Evolutionary conservation across 2,329 filamentous ascomycete species (phyloP).

Genomic region (Pseudogymnoascus sp.): DNA sequence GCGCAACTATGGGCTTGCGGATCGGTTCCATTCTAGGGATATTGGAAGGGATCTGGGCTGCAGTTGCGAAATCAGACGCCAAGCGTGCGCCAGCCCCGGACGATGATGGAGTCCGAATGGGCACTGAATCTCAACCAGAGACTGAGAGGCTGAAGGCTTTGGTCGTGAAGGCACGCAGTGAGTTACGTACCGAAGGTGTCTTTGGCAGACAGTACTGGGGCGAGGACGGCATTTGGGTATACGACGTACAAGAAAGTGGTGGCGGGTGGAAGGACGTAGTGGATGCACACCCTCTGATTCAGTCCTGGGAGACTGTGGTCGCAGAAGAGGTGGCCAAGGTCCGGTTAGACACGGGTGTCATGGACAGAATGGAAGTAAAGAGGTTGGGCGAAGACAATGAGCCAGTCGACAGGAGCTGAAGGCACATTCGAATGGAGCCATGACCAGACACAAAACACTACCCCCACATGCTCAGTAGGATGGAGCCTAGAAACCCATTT

Average conservation of each 20-base stretch:
- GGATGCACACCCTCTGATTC: slow-evolving; percentile 57
- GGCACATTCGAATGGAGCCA: not conserved
- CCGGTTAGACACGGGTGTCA: slow-evolving; percentile 29
- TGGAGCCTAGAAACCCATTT: not conserved
- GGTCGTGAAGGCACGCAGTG: slow-evolving; percentile 44
- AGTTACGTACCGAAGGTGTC: slow-evolving; percentile 54
- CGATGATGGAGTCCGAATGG: not conserved
- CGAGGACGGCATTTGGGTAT: slow-evolving; percentile 65
- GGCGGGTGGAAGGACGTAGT: slow-evolving; percentile 48
- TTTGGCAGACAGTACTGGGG: slow-evolving; percentile 62
- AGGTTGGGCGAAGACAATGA: not conserved
- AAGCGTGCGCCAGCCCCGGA: slow-evolving; percentile 10
- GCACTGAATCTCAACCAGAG: slow-evolving; percentile 15
- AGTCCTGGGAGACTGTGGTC: slow-evolving; percentile 49
- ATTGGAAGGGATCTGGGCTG: slow-evolving; percentile 61
- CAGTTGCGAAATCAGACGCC: slow-evolving; percentile 30
- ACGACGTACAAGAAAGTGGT: slow-evolving; percentile 40
- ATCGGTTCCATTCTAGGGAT: slow-evolving; percentile 71
- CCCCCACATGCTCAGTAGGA: not conserved
- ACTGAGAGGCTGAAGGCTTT: slow-evolving; percentile 27
- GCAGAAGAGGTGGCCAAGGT: slow-evolving; percentile 35
- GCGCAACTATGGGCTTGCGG: slow-evolving; percentile 68
- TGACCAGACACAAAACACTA: not conserved
- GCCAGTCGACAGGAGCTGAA: not conserved
- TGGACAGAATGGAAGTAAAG: slow-evolving; percentile 18